Conservation (phyloP, 2,329 filamentous ascomycete species). For the Fusarium bactridioides region DNA sequence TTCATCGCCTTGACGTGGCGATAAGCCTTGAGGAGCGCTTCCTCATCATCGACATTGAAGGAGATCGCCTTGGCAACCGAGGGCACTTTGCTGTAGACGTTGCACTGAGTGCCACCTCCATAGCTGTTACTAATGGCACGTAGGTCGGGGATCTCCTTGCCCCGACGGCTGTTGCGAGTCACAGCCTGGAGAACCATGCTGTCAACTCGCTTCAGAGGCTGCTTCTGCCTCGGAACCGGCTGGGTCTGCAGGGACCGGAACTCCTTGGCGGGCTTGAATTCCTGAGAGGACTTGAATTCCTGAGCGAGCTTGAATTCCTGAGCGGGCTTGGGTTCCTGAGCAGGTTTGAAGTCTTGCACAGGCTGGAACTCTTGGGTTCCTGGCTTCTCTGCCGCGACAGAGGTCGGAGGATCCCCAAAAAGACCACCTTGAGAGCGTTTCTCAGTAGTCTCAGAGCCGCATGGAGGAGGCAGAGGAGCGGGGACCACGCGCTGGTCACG, state of each 20-base stretch:
- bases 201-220: slow-evolving; percentile 1
- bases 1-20: slow-evolving; percentile 20
- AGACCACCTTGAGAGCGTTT: not conserved
- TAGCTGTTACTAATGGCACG: slow-evolving; percentile 9
- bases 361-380: not conserved
- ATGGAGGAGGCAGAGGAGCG: accelerated
- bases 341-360: not conserved
- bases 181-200: slow-evolving; percentile 9
- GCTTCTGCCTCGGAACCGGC: not conserved
- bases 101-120: slow-evolving; percentile 3
- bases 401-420: not conserved
- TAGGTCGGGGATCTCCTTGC: not conserved
- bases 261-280: not conserved
- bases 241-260: not conserved
- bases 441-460: not conserved
- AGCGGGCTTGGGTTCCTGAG: not conserved
- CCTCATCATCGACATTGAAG: slow-evolving; percentile 8
- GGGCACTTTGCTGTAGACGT: slow-evolving; percentile 10
- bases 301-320: not conserved
- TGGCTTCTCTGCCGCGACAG: not conserved
- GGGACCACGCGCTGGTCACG: not conserved
- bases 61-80: not conserved
- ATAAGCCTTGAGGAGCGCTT: slow-evolving; percentile 7
- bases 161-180: not conserved
- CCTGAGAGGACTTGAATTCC: not conserved